These are phyloP conservation scores for Mariannaea elegans DNA, from an alignment of 2,329 filamentous ascomycete species.

Conservation along the genomic window DNA sequence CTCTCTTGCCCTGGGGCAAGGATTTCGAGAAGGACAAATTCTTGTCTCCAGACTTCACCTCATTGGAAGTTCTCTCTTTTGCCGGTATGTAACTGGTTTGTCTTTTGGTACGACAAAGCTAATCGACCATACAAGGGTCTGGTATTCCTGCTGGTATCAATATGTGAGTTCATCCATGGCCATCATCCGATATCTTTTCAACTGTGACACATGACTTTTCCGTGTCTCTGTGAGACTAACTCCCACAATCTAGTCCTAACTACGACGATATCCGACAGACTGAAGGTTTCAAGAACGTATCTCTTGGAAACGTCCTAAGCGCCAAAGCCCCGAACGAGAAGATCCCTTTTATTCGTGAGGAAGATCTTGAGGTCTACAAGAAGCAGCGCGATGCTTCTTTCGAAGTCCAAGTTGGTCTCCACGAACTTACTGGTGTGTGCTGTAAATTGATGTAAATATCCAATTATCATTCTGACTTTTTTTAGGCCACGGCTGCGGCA, in stretches of 20 bases:
- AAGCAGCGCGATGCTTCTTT: slow-evolving; percentile 88
- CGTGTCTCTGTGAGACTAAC: slow-evolving; percentile 17
- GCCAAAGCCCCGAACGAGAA: slow-evolving; percentile 93
- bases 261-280: slow-evolving; percentile 83
- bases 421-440: slow-evolving; percentile 73
- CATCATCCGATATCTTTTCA: background rate
- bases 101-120: slow-evolving; percentile 44
- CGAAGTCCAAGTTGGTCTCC: slow-evolving; percentile 94
- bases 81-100: slow-evolving; percentile 39
- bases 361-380: slow-evolving; percentile 80
- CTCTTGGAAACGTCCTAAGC: slow-evolving; percentile 89
- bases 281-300: slow-evolving; percentile 92
- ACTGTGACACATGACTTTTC: background rate
- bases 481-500: slow-evolving; percentile 86
- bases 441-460: background rate
- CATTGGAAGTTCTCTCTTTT: slow-evolving; percentile 89
- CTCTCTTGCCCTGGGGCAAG: slow-evolving; percentile 84
- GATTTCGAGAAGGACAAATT: slow-evolving; percentile 98
- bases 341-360: slow-evolving; percentile 85
- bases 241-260: slow-evolving; percentile 56
- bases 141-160: slow-evolving; percentile 76
- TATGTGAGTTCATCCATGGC: slow-evolving; percentile 51
- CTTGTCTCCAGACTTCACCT: slow-evolving; percentile 94
- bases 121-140: slow-evolving; percentile 50
- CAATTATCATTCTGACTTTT: slow-evolving; percentile 20